Evolutionary conservation across 2,329 filamentous ascomycete genomes (phyloP).

Genomic region (Ascochyta lentis): DNA sequence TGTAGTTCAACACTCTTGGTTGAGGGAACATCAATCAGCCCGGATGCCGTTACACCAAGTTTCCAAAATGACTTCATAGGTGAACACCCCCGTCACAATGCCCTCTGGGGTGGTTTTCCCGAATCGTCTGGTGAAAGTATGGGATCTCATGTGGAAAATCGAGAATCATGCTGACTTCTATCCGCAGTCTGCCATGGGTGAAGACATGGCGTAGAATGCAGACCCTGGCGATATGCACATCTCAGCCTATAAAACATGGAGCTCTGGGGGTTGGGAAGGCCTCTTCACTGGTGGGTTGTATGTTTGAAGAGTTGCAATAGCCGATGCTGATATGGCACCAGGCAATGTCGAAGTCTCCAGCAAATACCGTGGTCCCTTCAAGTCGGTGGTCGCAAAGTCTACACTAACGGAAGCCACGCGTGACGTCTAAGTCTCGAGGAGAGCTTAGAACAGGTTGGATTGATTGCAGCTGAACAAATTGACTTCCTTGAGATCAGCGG

Average conservation of each 20-base stretch:
- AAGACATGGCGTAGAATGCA: conserved; percentile 26
- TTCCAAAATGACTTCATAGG: neutral
- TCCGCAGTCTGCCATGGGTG: conserved; percentile 41
- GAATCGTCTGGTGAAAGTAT: conserved; percentile 51
- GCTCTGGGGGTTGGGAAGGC: conserved; percentile 49
- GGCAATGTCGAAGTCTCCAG: conserved; percentile 69
- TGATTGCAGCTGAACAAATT: conserved; percentile 58
- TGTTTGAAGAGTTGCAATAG: neutral
- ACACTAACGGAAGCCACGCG: conserved; percentile 49
- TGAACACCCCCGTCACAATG: conserved; percentile 13
- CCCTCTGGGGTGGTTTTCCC: conserved; percentile 41
- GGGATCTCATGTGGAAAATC: too few relatives aligned
- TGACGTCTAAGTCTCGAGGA: conserved; percentile 51
- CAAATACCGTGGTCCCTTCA: conserved; percentile 57
- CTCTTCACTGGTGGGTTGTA: conserved; percentile 55
- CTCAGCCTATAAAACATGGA: conserved; percentile 61
- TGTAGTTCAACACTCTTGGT: too few relatives aligned
- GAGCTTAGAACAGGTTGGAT: conserved; percentile 64
- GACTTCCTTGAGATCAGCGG: conserved; percentile 75
- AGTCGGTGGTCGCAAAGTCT: conserved; percentile 13
- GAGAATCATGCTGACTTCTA: neutral
- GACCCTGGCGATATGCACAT: conserved; percentile 47
- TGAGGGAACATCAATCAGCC: too few relatives aligned
- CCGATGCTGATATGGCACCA: neutral
- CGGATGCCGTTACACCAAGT: neutral